Percentiles rank a stretch among this genome's conserved stretches.
Evolutionary conservation across 192 early-diverging fungal genomes (phyloP).

Genomic region (Powellomyces hirtus): DNA sequence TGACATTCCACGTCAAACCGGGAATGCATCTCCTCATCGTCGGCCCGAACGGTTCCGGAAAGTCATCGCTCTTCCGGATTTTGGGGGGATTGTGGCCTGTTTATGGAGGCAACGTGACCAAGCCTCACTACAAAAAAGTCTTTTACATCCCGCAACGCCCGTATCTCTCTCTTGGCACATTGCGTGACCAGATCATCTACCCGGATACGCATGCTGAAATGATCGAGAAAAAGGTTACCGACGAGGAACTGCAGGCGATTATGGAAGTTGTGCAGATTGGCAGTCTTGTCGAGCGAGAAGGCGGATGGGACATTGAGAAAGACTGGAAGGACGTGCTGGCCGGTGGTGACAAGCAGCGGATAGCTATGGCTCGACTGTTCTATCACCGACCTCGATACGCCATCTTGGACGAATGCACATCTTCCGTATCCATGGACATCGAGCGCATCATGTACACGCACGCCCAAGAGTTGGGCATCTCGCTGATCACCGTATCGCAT

Average conservation of each 20-base stretch:
- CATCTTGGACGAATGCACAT: slow-evolving; percentile 94
- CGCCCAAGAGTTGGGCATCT: slow-evolving; percentile 73
- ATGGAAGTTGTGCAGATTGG: slow-evolving; percentile 81
- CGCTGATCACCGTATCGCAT: slow-evolving; percentile 92
- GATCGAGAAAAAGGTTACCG: slow-evolving; percentile 65
- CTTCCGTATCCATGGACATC: slow-evolving; percentile 91
- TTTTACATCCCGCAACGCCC: slow-evolving; percentile 99
- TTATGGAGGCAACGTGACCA: slow-evolving; percentile 66
- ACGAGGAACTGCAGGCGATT: slow-evolving; percentile 75
- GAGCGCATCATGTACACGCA: slow-evolving; percentile 82
- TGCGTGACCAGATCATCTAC: slow-evolving; percentile 98
- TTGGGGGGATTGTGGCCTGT: slow-evolving; percentile 95
- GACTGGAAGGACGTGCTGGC: slow-evolving; percentile 83
- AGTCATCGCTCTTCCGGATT: slow-evolving; percentile 91
- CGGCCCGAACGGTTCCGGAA: slow-evolving; percentile 92
- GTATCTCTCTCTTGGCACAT: slow-evolving; percentile 89
- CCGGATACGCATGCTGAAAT: slow-evolving; percentile 85
- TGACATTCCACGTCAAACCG: slow-evolving; percentile 85
- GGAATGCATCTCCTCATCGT: slow-evolving; percentile 91
- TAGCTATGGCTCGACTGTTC: slow-evolving; percentile 84
- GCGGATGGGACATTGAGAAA: slow-evolving; percentile 66
- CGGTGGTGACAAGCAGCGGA: slow-evolving; percentile 74
- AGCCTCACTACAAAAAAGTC: slow-evolving; percentile 67
- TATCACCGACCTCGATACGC: slow-evolving; percentile 95
- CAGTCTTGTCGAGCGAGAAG: slow-evolving; percentile 78